Base-by-base conservation (phyloP, 2,329 filamentous ascomycete species). In the Aspergillus sp. region DNA sequence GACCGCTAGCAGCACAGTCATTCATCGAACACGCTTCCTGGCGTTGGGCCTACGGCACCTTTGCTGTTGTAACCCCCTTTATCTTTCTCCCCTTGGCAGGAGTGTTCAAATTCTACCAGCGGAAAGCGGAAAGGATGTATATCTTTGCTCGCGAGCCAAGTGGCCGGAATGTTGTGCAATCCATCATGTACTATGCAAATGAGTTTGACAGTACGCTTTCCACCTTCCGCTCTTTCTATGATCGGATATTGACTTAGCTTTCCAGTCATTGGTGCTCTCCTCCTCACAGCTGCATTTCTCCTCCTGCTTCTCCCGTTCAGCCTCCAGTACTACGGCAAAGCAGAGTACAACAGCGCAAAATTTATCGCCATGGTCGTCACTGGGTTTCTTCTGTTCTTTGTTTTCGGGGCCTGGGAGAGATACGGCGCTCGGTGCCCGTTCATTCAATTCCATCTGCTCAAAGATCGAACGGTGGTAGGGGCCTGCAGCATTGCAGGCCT, bases 21-120 rank as follows among this genome's bases (percentile, higher is more conserved):
- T 72, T 72, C 61, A 65, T 82, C 14, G 61, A 69, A 0, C 73
- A 74, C 0, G 73, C 77, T 10, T 79, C 76, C 26, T 87, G 81
- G 79, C 78, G 82, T 22, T 88, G 84, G 85, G 83, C 75, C 1
- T 87, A 82, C 61, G 85, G 83, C 16, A 71, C 76, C 24, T 87
- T 86, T 62, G 75, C 79, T 38, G 82, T 88, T 49, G 73, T 87
- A 52, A 77, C 80, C 4, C 83, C 84, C 0, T 65, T 78, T 47
- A 74, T 83, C 26, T 78, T 78, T 6, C 35, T 81, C 6, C 85
- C 86, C 0, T 73, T 87, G 4, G 77, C 80, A 32, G 56, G 71
- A 8, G 66, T 85, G 16, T 80, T 86, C 61, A 73, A 79, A 49
- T 71, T 73, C 58, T 84, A 85, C 61, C 77, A 84, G 54, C 70